phyloP scores from a whole-genome alignment of 177 flowering plant genomes.

The Tripterygium wilfordii region DNA sequence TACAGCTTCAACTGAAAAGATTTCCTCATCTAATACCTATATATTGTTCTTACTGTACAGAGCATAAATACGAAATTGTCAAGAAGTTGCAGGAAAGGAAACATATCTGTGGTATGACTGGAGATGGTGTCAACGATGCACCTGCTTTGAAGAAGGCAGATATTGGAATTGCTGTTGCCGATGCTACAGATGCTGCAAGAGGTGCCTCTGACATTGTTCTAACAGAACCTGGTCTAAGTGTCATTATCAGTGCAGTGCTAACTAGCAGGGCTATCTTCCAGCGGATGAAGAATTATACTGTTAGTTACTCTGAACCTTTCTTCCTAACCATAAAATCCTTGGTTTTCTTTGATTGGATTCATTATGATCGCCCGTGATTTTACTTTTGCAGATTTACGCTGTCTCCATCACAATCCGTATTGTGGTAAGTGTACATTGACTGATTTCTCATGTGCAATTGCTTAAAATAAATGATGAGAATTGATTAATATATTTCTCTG shows the following conservation, averaged over 20 bases:
- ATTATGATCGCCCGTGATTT: no score
- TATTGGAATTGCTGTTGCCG: constrained; percentile 65
- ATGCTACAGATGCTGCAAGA: constrained; percentile 76
- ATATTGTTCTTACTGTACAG: constrained; percentile 16
- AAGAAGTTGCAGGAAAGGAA: constrained; percentile 49
- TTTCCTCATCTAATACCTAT: not conserved
- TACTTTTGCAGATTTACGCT: constrained; percentile 55
- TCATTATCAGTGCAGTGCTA: constrained; percentile 68
- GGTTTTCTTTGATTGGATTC: no score
- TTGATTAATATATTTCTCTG: not conserved
- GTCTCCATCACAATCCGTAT: constrained; percentile 77
- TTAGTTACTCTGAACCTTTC: constrained; percentile 15
- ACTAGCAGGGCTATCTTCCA: constrained; percentile 60
- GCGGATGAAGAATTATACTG: constrained; percentile 78
- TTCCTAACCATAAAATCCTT: no score
- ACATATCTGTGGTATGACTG: constrained; percentile 78
- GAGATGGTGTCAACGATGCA: constrained; percentile 78
- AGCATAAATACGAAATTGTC: constrained; percentile 78
- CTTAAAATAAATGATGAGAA: not conserved
- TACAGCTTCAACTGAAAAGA: not conserved
- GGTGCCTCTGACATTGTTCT: constrained; percentile 74
- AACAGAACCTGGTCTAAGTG: constrained; percentile 73
- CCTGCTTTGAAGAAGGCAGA: constrained; percentile 76
- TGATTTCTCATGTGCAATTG: not conserved
- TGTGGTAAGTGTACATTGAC: constrained; percentile 42